Base-by-base conservation (phyloP, 371 early-diverging fungal genomes). In the Basidiobolus meristosporus region DNA sequence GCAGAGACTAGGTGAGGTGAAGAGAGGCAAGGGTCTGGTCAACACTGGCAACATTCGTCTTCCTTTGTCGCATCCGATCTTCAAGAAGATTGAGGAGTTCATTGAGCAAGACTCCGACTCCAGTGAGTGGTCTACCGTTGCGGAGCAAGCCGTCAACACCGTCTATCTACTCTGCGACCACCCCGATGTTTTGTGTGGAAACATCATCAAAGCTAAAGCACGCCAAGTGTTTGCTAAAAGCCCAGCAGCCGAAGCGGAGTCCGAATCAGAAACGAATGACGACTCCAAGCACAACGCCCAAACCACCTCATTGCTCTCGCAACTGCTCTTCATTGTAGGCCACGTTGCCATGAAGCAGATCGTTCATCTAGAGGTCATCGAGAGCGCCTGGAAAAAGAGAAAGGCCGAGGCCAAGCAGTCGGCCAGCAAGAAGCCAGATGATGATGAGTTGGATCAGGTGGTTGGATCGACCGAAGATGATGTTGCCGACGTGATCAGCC, bases 391-490 rank as follows among this genome's bases (percentile, higher is more conserved):
- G 66, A 91, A 91, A 61, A 63, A 82, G 20, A 56, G 71, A 37
- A 77, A 76, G 53, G 55, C 46, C 23, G 53, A 47, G 15, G 50
- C 49, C 20, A 15, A 10, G 31, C 10, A 10, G 7, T 16, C 19
- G 11, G 11, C 46, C 21, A 50, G 44, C 6, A 48, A 51, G 14
- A 43, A 41, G 0, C 43, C 53, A 2, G 56, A 48, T 0, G 78
- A 76, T 11, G 84, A 82, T 42, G 90, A 89, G 48, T 50, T 90
- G 31, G 91, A 91, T 12, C 82, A 87, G 47, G 86, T 91, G 0
- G 81, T 73, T n/a, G 96, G 93, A 4, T 72, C 85, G 0, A 76
- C 77, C 2, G 95, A 96, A 52, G 97, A 97, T 51, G 95, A 93
- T 46, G 82, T 93, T 52, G 74, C 82, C 29, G 96, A 97, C 39